These are phyloP conservation scores for Spathaspora passalidarum DNA, from an alignment of 805 yeast species.

Conservation along the genomic window DNA sequence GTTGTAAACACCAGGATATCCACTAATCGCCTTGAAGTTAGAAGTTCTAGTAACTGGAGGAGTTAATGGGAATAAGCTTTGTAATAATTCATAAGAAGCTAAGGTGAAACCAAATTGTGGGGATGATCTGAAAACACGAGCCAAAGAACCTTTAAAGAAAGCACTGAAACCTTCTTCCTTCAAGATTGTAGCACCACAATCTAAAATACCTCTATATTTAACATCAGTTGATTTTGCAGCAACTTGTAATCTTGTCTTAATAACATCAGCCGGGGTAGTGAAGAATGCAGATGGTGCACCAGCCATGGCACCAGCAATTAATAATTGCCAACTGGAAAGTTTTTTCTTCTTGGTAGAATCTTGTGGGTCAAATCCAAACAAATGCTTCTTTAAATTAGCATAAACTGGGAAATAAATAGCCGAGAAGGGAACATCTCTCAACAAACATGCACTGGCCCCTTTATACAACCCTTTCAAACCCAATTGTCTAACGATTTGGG, in stretches of 20 bases:
- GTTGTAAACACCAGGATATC: constrained; percentile 45
- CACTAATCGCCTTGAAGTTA: constrained; percentile 41
- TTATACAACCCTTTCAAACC: constrained; percentile 86
- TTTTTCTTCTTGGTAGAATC: constrained; percentile 54
- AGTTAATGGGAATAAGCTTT: constrained; percentile 70
- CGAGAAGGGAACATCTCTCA: constrained; percentile 94
- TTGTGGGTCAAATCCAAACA: constrained; percentile 79
- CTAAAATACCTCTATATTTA: constrained; percentile 69
- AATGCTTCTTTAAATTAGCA: constrained; percentile 81
- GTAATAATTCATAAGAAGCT: constrained; percentile 94
- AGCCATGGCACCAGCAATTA: constrained; percentile 88
- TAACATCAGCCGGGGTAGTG: constrained; percentile 96
- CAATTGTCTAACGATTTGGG: constrained; percentile 69
- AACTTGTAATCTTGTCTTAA: constrained; percentile 90
- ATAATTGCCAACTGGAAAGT: constrained; percentile 78
- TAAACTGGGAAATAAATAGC: constrained; percentile 97
- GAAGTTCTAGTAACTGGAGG: constrained; percentile 44
- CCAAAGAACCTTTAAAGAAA: constrained; percentile 94
- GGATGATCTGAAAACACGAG: constrained; percentile 90
- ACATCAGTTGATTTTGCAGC: constrained; percentile 76
- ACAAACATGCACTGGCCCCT: constrained; percentile 87
- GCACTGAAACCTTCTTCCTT: constrained; percentile 83
- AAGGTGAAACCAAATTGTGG: constrained; percentile 98
- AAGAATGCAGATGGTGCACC: constrained; percentile 98
- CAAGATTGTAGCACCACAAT: constrained; percentile 71